Evolutionary conservation across 129 eudicot species (phyloP).

Genomic region (Cynara cardunculus): DNA sequence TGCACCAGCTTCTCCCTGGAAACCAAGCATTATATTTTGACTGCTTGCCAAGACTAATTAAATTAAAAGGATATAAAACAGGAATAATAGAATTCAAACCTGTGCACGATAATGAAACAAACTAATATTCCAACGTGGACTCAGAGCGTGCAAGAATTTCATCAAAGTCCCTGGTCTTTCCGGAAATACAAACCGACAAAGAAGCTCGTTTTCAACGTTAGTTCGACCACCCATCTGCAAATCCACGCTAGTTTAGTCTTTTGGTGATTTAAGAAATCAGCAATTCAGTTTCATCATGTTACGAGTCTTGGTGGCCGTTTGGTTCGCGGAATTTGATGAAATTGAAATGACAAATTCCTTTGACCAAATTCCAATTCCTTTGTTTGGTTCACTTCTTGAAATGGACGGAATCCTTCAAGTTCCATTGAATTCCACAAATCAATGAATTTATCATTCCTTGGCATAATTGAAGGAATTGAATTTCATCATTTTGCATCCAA

Average conservation of each 20-base stretch:
- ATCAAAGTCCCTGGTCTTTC: slow-evolving; percentile 93
- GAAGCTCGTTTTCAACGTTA: slow-evolving; percentile 69
- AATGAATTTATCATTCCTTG: too few relatives aligned
- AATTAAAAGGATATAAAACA: not conserved
- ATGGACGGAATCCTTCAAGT: too few relatives aligned
- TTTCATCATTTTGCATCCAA: too few relatives aligned
- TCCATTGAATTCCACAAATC: too few relatives aligned
- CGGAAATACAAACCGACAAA: slow-evolving; percentile 86
- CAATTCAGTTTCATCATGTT: not conserved
- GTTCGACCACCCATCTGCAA: slow-evolving; percentile 94
- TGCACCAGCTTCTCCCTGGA: slow-evolving; percentile 93
- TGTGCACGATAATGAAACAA: slow-evolving; percentile 97
- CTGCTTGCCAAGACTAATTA: not conserved
- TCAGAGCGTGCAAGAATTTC: slow-evolving; percentile 82
- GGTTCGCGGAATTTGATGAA: too few relatives aligned
- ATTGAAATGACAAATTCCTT: too few relatives aligned
- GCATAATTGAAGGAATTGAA: too few relatives aligned
- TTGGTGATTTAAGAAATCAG: not conserved
- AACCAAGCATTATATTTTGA: not conserved
- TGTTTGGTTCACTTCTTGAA: too few relatives aligned
- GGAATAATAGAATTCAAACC: slow-evolving; percentile 38
- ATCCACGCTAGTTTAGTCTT: not conserved
- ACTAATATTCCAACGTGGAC: slow-evolving; percentile 96
- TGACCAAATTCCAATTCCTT: too few relatives aligned
- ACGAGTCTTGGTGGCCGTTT: too few relatives aligned